Evolutionary conservation across 441 rosid genomes (phyloP), one percentile per base, ranked within the genome.

Genomic region (Erodium trifolium): DNA sequence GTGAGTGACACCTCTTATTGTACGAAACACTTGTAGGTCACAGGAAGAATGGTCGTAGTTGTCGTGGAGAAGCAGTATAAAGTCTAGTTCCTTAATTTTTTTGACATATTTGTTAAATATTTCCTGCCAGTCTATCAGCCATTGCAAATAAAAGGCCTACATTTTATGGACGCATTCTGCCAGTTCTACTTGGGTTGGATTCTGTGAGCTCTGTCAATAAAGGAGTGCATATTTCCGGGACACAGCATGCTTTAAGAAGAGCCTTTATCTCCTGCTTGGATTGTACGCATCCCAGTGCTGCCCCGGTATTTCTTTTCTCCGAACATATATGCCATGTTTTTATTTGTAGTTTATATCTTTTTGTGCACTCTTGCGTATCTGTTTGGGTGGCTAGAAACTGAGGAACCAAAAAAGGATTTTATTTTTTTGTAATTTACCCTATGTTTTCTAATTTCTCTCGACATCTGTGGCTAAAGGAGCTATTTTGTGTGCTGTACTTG

Each of bases 61-160:
- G 66, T 29, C 13, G 13, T n/a, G 13, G 66, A 63, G 18, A 37
- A 29, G 66, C 35, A 34, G 41, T 63, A 16, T 7, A 34, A 63
- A 34, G 34, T 63, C 6, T 34, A 34, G 45, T 41, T 41, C 11
- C 67, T 65, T 35, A 14, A 65, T 66, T 71, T 27, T 63, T 63
- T 18, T 47, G 45, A 78, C 8, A 1, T 7, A 65, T 65, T 71
- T 27, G 53, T 74, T 75, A 71, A 68, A 67, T 80, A 67, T 77
- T 72, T 73, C 70, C 45, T 72, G 67, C 62, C 85, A 92, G 97
- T 80, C 90, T 95, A 78, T 88, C 93, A 66, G 80, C 89, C 68
- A 87, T 95, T 74, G 99, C 98, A 43, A 91, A 84, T 85, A 86
- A 82, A 82, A 87, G 97, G 73, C 97, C 98, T 74, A 85, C 93